phyloP scores from a whole-genome alignment of 2,329 filamentous ascomycete species.

The Colletotrichum lini region DNA sequence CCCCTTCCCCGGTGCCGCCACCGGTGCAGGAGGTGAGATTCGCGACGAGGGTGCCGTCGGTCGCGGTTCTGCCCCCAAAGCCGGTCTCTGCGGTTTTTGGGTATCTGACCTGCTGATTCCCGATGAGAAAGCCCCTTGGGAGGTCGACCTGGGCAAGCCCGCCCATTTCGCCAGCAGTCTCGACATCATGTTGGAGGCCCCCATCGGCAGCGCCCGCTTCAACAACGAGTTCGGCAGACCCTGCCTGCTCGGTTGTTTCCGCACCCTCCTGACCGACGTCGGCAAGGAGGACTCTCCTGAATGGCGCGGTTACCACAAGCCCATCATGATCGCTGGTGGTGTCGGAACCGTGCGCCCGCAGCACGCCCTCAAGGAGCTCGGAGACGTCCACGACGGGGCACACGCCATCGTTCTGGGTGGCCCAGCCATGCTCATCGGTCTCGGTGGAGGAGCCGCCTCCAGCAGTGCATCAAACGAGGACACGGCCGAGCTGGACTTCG shows the following conservation, averaged over 20 bases:
- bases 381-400: conserved; percentile 86
- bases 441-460: conserved; percentile 95
- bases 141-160: conserved; percentile 90
- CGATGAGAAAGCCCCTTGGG: conserved; percentile 87
- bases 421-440: conserved; percentile 96
- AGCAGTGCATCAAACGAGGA: conserved; percentile 90
- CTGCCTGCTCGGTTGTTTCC: conserved; percentile 89
- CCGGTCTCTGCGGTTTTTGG: conserved; percentile 92
- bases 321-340: conserved; percentile 98
- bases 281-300: conserved; percentile 70
- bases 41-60: conserved; percentile 96
- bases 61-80: conserved; percentile 91
- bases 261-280: conserved; percentile 84
- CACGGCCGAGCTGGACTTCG: conserved; percentile 94
- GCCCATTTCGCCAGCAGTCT: conserved; percentile 93
- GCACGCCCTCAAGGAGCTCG: conserved; percentile 87
- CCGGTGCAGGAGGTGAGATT: conserved; percentile 95
- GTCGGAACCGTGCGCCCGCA: conserved; percentile 92
- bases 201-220: conserved; percentile 94
- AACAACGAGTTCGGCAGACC: conserved; percentile 98
- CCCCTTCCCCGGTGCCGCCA: conserved; percentile 92
- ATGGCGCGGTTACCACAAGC: conserved; percentile 94
- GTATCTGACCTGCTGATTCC: conserved; percentile 96
- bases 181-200: conserved; percentile 98
- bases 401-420: conserved; percentile 94